phyloP scores from a whole-genome alignment of 139 green algal genomes.

The Trebouxia sp. region DNA sequence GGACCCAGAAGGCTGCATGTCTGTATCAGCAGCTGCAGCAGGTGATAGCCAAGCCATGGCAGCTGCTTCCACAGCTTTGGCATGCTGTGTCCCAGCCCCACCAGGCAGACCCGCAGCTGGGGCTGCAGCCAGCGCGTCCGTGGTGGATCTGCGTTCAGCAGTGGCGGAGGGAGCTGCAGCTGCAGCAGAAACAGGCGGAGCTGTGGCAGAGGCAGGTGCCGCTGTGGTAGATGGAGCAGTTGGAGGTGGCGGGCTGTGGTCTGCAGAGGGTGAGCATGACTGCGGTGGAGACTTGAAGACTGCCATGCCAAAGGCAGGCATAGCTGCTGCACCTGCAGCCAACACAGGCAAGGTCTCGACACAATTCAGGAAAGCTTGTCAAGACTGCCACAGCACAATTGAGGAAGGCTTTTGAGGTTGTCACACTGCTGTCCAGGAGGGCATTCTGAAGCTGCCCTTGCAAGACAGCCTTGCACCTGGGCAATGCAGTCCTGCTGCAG shows the following conservation, averaged over 20 bases:
- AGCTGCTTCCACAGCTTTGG: neutral
- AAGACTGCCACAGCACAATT: too few relatives aligned
- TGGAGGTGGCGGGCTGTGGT: neutral
- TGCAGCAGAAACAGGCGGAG: neutral
- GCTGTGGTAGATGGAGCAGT: neutral
- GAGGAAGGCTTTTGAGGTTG: too few relatives aligned
- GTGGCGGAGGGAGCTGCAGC: too few relatives aligned
- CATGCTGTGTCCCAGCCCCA: neutral
- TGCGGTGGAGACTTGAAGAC: conserved; percentile 1
- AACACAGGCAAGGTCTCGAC: too few relatives aligned
- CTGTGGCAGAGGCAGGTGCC: too few relatives aligned
- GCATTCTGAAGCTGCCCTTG: too few relatives aligned
- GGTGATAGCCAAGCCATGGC: neutral
- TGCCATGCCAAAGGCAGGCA: conserved; percentile 16
- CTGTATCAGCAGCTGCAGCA: neutral
- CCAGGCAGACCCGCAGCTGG: neutral
- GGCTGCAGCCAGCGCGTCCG: too few relatives aligned
- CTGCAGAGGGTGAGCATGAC: neutral
- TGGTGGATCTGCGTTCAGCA: too few relatives aligned
- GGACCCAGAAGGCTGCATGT: neutral
- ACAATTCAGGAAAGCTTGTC: too few relatives aligned
- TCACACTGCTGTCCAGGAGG: too few relatives aligned
- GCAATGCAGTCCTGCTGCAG: too few relatives aligned
- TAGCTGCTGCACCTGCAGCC: neutral
- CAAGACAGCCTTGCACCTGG: too few relatives aligned